Base-by-base conservation (phyloP, 106 monocot genomes). In the Xerophyta viscosa region DNA sequence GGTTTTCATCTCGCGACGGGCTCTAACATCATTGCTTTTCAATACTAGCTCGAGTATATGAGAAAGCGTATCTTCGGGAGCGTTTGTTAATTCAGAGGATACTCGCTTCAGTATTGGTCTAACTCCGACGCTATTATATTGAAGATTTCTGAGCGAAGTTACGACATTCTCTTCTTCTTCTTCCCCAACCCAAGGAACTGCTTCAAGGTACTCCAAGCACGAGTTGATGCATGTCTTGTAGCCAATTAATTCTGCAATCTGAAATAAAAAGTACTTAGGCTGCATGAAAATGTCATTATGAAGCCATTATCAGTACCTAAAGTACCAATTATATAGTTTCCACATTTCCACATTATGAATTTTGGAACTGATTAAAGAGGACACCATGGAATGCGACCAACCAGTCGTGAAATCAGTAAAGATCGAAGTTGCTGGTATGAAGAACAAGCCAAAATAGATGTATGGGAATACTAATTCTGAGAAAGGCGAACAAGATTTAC, bases 171-270 rank as follows among this genome's bases (percentile, higher is more conserved):
- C 86, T 58, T 90, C 90, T 69, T 99, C 98, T 70, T 99, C 90
- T 19, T 99, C 98, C 46, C 82, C 90, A 20, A 70, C 79, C 98
- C 98, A 99, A 29, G 98, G 98, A 21, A 77, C 90, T 44, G 90
- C 82, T 74, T 99, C 98, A 51, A 99, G 57, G 65, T 86, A 99
- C 41, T 90, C 98, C 52, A 99, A 75, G 74, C 98, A 99, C 6
- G 79, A 66, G 23, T 74, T 77, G n/a, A 99, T 64, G 67, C 98
- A 90, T 19, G 71, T 29, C 28, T 52, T 67, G 27, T 79, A 99
- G 17, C 90, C 82, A 47, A 99, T 76, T 45, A 52, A 50, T 72
- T 99, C 86, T 11, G 98, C 90, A 80, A 80, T 72, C 98, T 99
- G 79, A 39, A 39, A 15, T 12, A 39, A 36, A 39, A 39, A n/a